phyloP scores from a whole-genome alignment of 1,284 basidiomycete species.

The Microbotryum violaceum region DNA sequence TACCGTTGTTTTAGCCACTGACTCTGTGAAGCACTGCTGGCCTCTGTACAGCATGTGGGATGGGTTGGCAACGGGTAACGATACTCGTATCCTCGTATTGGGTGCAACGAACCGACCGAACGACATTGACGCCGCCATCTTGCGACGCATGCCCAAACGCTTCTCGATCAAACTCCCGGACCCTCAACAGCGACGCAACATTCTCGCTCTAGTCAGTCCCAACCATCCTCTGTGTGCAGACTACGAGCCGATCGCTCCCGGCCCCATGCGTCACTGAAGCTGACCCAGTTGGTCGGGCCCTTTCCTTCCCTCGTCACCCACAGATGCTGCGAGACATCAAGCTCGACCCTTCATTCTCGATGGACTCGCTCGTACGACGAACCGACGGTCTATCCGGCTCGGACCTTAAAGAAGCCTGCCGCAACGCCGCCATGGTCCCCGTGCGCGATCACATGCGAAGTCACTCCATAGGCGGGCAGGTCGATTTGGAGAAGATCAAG shows the following conservation, averaged over 20 bases:
- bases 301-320: not conserved
- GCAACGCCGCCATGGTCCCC: constrained; percentile 58
- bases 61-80: constrained; percentile 72
- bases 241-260: not conserved
- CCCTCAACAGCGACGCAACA: constrained; percentile 72
- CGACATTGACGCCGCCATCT: constrained; percentile 82
- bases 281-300: not conserved
- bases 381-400: constrained; percentile 80
- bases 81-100: constrained; percentile 74
- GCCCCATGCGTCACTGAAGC: not conserved
- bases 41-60: constrained; percentile 71
- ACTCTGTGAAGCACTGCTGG: constrained; percentile 4
- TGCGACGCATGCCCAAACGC: constrained; percentile 96
- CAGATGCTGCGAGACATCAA: constrained; percentile 78
- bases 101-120: constrained; percentile 92
- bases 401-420: constrained; percentile 89
- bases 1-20: not conserved
- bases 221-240: not conserved
- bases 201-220: constrained; percentile 58
- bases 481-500: constrained; percentile 27
- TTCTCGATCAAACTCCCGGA: constrained; percentile 83
- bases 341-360: constrained; percentile 57
- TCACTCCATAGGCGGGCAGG: constrained; percentile 19
- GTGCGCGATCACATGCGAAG: constrained; percentile 69
- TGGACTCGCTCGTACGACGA: constrained; percentile 60